Evolutionary conservation across 2,329 filamentous ascomycete species (phyloP), one percentile per base, ranked within the genome.

Genomic region (Venturia oleaginea): DNA sequence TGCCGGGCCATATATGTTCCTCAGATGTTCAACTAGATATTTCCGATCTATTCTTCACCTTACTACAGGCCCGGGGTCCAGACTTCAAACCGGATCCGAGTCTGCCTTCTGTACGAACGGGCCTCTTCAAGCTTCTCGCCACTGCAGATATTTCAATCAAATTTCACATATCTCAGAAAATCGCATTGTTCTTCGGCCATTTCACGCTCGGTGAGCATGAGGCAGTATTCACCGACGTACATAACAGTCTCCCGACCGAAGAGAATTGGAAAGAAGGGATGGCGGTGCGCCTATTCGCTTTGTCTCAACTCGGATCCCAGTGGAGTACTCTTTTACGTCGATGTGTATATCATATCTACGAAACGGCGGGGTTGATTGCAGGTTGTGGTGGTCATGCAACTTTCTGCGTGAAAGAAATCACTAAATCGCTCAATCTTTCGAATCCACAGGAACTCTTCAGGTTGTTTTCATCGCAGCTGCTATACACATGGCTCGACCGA

Each of bases 291-390:
- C 78, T 97, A 2, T 84, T 90, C 67, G 84, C 91, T 10, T 78
- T 97, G 13, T 85, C 89, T 1, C 86, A 86, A 64, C 78, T 99
- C 65, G 94, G 90, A 30, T 90, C 91, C 37, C 78, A 81, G 61
- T 97, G 93, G 90, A 87, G 91, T 66, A 96, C 92, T 0, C 80
- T 97, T 24, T 81, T 97, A 54, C 87, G 92, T 62, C 86, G 89
- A 68, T 92, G 91, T 68, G 89, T 96, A 22, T 99, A 97, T 73
- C 89, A 94, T 73, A 92, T 97, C 27, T 96, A 97, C 69, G 94
- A 97, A 73, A 91, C 89, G 0, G 90, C 92, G 1, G 91, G 89
- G 1, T 86, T 86, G 65, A 84, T 96, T 17, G 76, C 82, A 3
- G 76, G 78, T 13, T 88, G 89, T 7, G 80, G 82, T 24, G 78